phyloP scores from a whole-genome alignment of 73 alveolate species.

The Effrenium voratum region DNA sequence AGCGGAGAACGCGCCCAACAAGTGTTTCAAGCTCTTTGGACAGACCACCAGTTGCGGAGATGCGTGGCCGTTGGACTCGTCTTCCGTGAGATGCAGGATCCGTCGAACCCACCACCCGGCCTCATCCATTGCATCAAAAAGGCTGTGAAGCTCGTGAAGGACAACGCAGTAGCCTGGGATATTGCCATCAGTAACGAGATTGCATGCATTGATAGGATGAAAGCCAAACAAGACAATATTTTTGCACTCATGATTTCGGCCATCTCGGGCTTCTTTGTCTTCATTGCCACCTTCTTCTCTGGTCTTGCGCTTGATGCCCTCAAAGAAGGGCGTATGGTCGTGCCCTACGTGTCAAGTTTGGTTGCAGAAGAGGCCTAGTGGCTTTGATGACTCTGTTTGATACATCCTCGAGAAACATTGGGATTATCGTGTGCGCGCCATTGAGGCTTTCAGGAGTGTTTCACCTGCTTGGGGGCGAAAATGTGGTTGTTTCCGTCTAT shows the following conservation, averaged over 20 bases:
- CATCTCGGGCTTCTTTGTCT: slow-evolving; percentile 10
- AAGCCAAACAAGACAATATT: neutral
- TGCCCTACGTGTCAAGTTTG: slow-evolving; percentile 24
- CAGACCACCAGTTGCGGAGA: neutral
- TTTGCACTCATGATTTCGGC: slow-evolving; percentile 24
- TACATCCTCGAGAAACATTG: too few relatives aligned
- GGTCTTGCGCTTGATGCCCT: neutral
- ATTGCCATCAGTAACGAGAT: slow-evolving; percentile 16
- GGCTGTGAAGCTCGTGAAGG: slow-evolving; percentile 19
- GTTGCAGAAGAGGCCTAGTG: too few relatives aligned
- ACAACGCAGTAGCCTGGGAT: neutral
- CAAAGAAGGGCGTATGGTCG: neutral
- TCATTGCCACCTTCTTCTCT: slow-evolving; percentile 32
- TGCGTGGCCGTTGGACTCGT: neutral
- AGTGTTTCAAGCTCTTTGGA: slow-evolving; percentile 8
- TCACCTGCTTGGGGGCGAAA: too few relatives aligned
- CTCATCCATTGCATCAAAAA: slow-evolving; percentile 21
- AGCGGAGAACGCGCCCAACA: slow-evolving; percentile 22
- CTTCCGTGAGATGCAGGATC: neutral
- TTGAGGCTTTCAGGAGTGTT: too few relatives aligned
- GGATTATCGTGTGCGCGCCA: too few relatives aligned
- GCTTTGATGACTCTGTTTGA: too few relatives aligned
- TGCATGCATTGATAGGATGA: slow-evolving; percentile 5
- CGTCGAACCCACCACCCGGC: neutral
- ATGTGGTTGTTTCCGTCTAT: too few relatives aligned